A percentile compares a stretch with the other conserved stretches of the same genome.
Evolutionary conservation across 2,329 filamentous ascomycete genomes (phyloP).

Genomic region (Colletotrichum gigasporum): DNA sequence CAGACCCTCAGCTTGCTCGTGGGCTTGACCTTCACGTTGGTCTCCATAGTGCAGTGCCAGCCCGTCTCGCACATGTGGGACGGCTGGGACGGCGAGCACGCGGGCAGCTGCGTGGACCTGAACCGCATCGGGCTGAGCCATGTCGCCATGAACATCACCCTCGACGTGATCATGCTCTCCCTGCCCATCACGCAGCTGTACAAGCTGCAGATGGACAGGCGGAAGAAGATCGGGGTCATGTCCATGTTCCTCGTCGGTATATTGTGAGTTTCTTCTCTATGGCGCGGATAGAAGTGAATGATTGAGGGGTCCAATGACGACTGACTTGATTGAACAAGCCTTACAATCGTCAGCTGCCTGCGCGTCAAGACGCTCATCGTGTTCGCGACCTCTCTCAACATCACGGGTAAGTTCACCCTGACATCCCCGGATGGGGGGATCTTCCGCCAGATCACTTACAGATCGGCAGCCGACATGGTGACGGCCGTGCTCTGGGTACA

Average conservation of each 20-base stretch:
- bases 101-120: background rate
- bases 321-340: background rate
- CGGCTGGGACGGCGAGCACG: slow-evolving; percentile 6
- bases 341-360: slow-evolving; percentile 13
- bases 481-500: slow-evolving; percentile 44
- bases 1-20: background rate
- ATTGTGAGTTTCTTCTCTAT: background rate
- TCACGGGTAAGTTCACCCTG: background rate
- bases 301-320: too few species aligned
- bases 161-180: background rate
- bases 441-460: too few species aligned
- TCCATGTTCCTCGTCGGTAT: slow-evolving; percentile 48
- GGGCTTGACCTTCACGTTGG: background rate
- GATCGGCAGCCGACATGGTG: slow-evolving; percentile 41
- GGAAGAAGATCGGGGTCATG: slow-evolving; percentile 46
- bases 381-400: background rate
- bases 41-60: background rate
- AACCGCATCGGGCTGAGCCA: background rate
- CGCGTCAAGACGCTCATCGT: slow-evolving; percentile 3
- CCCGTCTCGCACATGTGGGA: background rate
- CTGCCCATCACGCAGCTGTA: slow-evolving; percentile 49
- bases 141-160: background rate
- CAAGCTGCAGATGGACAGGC: slow-evolving; percentile 41
- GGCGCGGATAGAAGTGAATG: too few species aligned
- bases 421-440: too few species aligned